Evolutionary conservation across 805 yeast genomes (phyloP).

Genomic region (Millerozyma miso): DNA sequence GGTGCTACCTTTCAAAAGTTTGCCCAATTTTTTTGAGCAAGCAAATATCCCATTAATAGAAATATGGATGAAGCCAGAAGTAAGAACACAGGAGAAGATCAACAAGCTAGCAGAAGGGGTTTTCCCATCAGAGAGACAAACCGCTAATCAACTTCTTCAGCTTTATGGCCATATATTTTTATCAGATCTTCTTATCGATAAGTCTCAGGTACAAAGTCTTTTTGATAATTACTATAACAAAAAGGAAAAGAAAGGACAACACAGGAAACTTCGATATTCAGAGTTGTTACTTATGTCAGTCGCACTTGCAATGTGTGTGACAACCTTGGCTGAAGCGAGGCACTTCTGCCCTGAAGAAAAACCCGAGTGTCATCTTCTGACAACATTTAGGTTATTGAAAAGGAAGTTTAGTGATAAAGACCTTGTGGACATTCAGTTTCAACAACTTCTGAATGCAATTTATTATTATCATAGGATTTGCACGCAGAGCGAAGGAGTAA

Average conservation of each 20-base stretch:
- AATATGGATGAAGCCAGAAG: background rate
- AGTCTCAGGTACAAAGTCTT: constrained; percentile 11
- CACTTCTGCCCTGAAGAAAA: background rate
- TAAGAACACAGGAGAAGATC: background rate
- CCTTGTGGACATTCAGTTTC: constrained; percentile 11
- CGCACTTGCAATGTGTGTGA: constrained; percentile 20
- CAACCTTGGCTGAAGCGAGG: constrained; percentile 10
- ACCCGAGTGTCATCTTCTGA: background rate
- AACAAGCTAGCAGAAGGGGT: background rate
- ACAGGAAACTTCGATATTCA: constrained; percentile 17
- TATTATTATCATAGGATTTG: constrained; percentile 49
- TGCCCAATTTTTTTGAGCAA: constrained; percentile 20
- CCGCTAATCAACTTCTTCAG: constrained; percentile 24
- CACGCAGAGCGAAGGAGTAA: constrained; percentile 44
- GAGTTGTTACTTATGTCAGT: constrained; percentile 31
- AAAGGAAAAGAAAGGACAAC: background rate
- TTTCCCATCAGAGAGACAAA: constrained; percentile 8
- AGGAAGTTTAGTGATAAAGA: constrained; percentile 5
- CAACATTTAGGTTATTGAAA: constrained; percentile 9
- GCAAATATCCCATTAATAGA: constrained; percentile 12
- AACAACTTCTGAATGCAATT: constrained; percentile 28
- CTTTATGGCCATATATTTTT: constrained; percentile 13
- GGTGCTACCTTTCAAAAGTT: constrained; percentile 19
- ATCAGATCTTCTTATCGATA: constrained; percentile 13
- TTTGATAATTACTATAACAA: constrained; percentile 20